Percentiles rank a stretch among this genome's conserved stretches.
Conservation (phyloP, 2,329 filamentous ascomycete species). For the Colletotrichum musicola region DNA sequence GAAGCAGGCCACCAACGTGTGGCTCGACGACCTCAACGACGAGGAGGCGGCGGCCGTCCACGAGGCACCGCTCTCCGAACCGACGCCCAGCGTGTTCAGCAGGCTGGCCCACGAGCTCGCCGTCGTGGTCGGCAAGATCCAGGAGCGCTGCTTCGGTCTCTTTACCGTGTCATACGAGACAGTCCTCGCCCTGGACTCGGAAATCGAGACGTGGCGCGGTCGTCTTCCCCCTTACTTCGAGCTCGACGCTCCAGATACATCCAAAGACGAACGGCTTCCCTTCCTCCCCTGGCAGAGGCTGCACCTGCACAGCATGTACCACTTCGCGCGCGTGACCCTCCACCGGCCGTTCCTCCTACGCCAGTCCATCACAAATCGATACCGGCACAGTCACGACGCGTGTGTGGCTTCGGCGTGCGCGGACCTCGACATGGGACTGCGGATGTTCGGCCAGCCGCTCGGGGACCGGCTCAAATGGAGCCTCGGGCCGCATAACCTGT, state of each 20-base stretch:
- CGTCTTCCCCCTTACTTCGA: conserved; percentile 51
- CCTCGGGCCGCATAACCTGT: conserved; percentile 53
- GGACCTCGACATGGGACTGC: conserved; percentile 52
- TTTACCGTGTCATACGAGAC: conserved; percentile 52
- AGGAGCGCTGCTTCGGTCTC: conserved; percentile 54
- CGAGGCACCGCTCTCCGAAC: conserved; percentile 46
- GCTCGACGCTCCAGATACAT: conserved; percentile 48
- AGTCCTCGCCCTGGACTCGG: conserved; percentile 50
- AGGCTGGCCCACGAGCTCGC: conserved; percentile 49
- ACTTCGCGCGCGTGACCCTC: conserved; percentile 55
- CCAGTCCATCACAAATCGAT: conserved; percentile 55
- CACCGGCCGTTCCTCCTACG: conserved; percentile 55
- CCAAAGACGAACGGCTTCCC: conserved; percentile 45
- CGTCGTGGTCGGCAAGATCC: conserved; percentile 53
- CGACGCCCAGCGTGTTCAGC: conserved; percentile 50
- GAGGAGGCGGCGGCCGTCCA: conserved; percentile 44
- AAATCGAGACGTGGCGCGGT: conserved; percentile 49
- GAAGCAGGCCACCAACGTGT: conserved; percentile 53
- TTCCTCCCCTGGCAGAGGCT: conserved; percentile 54
- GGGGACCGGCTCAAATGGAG: conserved; percentile 51
- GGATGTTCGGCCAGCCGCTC: conserved; percentile 47
- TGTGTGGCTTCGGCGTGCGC: conserved; percentile 56
- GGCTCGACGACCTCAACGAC: conserved; percentile 50
- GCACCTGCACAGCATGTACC: conserved; percentile 54
- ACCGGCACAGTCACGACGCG: conserved; percentile 53